phyloP scores from a whole-genome alignment of 2,329 filamentous ascomycete species.

The Dactylellina drechsleri region DNA sequence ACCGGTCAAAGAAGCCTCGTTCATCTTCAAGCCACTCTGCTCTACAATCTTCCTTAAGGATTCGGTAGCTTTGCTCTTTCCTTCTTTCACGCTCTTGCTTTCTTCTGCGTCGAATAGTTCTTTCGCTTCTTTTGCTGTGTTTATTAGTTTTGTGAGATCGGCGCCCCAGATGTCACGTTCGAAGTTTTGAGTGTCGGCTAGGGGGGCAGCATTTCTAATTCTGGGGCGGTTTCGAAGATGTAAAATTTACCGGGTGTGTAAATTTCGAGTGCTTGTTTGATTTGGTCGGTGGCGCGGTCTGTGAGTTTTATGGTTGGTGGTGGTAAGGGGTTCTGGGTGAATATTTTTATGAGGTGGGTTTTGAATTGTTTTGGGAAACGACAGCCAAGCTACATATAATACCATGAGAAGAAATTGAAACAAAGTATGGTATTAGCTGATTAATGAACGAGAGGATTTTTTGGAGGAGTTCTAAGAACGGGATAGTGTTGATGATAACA shows the following conservation, averaged over 20 bases:
- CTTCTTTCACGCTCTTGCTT: not conserved
- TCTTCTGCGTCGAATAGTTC: not conserved
- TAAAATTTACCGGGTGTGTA: conserved; percentile 28
- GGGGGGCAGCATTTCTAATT: conserved; percentile 26
- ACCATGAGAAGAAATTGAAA: not conserved
- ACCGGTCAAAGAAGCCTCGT: not conserved
- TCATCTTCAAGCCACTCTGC: not conserved
- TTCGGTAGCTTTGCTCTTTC: conserved; percentile 8
- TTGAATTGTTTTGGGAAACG: not conserved
- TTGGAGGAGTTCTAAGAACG: too few species aligned
- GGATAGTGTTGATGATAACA: not conserved
- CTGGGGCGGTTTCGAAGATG: conserved; percentile 26
- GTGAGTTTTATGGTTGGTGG: conserved; percentile 11
- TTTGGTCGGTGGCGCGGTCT: not conserved
- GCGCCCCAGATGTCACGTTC: conserved; percentile 20
- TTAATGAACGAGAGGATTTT: too few species aligned
- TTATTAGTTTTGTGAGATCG: conserved; percentile 4
- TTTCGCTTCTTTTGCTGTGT: not conserved
- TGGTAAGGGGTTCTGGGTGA: not conserved
- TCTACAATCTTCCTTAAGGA: conserved; percentile 12
- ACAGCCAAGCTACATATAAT: conserved; percentile 21
- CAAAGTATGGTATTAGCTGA: too few species aligned
- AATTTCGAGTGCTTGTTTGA: conserved; percentile 21
- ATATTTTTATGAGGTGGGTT: not conserved
- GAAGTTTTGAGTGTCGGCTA: conserved; percentile 28